Evolutionary conservation across 169 alveolate genomes (phyloP).

Genomic region (Babesia microti): DNA sequence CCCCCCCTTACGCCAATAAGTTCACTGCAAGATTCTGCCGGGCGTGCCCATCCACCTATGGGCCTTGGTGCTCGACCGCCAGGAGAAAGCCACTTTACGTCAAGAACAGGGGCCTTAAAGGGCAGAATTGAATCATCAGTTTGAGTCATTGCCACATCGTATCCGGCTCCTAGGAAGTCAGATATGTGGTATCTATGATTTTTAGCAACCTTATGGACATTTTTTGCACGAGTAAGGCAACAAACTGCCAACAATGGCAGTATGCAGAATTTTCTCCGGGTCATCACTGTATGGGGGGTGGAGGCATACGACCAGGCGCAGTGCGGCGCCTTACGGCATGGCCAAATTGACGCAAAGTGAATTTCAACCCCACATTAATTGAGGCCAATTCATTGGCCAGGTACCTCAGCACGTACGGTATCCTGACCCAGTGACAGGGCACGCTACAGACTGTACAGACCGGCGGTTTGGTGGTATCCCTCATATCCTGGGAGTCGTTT

Average conservation of each 20-base stretch:
- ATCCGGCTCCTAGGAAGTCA: constrained; percentile 47
- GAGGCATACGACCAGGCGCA: too few species aligned
- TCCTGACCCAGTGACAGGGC: constrained; percentile 37
- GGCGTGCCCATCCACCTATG: constrained; percentile 52
- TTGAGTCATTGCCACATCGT: constrained; percentile 34
- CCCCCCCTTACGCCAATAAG: too few species aligned
- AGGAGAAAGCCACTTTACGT: constrained; percentile 34
- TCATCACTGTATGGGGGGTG: too few species aligned
- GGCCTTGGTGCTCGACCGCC: constrained; percentile 49
- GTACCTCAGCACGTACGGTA: constrained; percentile 47
- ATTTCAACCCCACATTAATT: constrained; percentile 38
- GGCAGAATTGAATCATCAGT: constrained; percentile 48
- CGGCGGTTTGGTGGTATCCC: constrained; percentile 14
- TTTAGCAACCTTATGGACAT: too few species aligned
- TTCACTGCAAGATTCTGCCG: constrained; percentile 43
- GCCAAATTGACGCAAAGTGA: constrained; percentile 41
- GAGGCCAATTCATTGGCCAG: constrained; percentile 48
- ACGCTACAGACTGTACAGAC: constrained; percentile 40
- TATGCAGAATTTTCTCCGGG: too few species aligned
- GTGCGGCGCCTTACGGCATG: too few species aligned
- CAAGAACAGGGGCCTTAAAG: constrained; percentile 38
- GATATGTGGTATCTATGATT: too few species aligned
- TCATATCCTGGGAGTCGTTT: too few species aligned
- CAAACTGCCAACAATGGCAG: too few species aligned
- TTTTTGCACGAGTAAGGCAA: too few species aligned